Conservation (phyloP, 2,329 filamentous ascomycete species). For the Fusarium virguliforme region DNA sequence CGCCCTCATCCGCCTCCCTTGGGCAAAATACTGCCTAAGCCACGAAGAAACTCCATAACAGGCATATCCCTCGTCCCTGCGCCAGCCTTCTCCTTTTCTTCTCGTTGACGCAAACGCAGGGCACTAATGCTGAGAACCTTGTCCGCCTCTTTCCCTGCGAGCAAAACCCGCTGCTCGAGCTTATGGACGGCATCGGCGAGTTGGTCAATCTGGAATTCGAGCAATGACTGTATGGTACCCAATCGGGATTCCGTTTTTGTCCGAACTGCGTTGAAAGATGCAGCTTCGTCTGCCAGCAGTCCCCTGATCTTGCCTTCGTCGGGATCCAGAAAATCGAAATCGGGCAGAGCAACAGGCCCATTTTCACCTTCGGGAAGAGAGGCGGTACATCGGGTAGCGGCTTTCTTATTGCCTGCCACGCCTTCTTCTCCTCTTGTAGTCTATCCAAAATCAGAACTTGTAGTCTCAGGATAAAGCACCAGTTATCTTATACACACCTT, state of each 20-base stretch:
- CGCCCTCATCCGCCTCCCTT: constrained; percentile 60
- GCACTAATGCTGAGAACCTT: constrained; percentile 80
- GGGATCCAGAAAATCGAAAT: constrained; percentile 76
- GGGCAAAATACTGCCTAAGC: constrained; percentile 77
- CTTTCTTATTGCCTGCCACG: constrained; percentile 84
- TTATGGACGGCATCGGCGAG: constrained; percentile 90
- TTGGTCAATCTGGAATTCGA: constrained; percentile 87
- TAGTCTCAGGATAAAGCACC: background rate
- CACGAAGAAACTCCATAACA: constrained; percentile 81
- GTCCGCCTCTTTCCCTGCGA: constrained; percentile 84
- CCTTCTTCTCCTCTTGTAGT: constrained; percentile 85
- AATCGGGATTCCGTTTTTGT: constrained; percentile 64
- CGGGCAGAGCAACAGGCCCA: constrained; percentile 59
- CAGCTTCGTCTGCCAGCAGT: constrained; percentile 66
- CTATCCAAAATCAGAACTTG: constrained; percentile 62
- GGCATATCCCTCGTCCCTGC: constrained; percentile 79
- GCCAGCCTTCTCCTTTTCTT: constrained; percentile 72
- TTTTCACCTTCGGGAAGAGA: constrained; percentile 61
- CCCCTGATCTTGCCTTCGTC: constrained; percentile 77
- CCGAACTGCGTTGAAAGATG: constrained; percentile 62
- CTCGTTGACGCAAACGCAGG: constrained; percentile 79
- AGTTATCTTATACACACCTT: constrained; percentile 71
- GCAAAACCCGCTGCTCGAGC: constrained; percentile 81
- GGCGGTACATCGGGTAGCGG: constrained; percentile 72
- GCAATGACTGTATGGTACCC: constrained; percentile 63